These are phyloP conservation scores for Neurospora sp. DNA, from an alignment of 2,329 filamentous ascomycete species.

Conservation along the genomic window DNA sequence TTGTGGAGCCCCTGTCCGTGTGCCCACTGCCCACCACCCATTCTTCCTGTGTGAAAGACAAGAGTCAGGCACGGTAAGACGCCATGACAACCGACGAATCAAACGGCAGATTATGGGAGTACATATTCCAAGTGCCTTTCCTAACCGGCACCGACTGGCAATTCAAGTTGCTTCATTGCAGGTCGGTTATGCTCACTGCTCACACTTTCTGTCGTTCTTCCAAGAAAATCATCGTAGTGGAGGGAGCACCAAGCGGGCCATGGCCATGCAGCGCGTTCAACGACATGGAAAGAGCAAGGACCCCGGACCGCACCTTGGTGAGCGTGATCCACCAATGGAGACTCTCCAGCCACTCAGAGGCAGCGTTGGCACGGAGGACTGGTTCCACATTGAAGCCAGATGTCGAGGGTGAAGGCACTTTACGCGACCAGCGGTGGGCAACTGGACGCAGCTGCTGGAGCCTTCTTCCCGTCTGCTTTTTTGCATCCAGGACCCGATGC, in stretches of 20 bases:
- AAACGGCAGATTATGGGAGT: background rate
- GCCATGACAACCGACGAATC: background rate
- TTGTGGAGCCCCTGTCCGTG: background rate
- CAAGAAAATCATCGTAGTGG: background rate
- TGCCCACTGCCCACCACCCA: background rate
- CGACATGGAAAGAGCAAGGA: background rate
- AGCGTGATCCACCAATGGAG: background rate
- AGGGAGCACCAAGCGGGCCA: background rate
- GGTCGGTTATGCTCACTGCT: background rate
- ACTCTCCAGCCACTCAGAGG: background rate
- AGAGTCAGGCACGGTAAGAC: background rate
- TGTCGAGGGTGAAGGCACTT: background rate
- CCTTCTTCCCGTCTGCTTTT: background rate
- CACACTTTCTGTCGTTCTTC: background rate
- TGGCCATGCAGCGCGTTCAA: background rate
- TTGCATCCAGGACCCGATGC: background rate
- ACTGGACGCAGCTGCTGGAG: background rate
- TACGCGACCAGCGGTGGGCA: background rate
- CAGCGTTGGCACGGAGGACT: background rate
- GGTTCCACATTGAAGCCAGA: background rate
- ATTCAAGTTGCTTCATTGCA: background rate
- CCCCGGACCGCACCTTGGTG: background rate
- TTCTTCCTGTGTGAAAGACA: background rate
- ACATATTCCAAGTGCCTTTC: background rate
- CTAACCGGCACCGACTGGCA: background rate